Conservation (phyloP, 495 filamentous ascomycete genomes). For the Echria macrotheca region DNA sequence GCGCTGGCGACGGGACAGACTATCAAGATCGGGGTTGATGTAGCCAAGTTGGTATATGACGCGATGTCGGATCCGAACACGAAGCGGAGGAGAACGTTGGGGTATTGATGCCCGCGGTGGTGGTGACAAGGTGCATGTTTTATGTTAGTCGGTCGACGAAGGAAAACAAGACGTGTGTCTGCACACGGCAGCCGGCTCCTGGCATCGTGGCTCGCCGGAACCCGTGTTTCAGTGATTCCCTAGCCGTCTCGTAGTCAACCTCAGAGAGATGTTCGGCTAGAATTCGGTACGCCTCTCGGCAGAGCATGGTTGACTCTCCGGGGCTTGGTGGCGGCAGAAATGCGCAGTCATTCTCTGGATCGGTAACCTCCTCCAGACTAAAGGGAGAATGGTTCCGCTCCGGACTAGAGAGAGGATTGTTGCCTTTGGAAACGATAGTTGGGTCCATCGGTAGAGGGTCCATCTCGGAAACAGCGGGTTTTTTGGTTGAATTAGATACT, state of each 20-base stretch:
- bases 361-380: background rate
- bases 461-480: no score
- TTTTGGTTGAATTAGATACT: no score
- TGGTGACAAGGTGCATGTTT: background rate
- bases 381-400: background rate
- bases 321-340: conserved; percentile 13
- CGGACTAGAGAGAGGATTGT: background rate
- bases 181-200: conserved; percentile 20
- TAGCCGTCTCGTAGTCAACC: conserved; percentile 11
- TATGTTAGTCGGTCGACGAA: conserved; percentile 22
- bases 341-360: conserved; percentile 7
- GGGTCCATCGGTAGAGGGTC: no score
- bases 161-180: conserved; percentile 25
- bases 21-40: conserved; percentile 6
- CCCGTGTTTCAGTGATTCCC: conserved; percentile 19
- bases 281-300: conserved; percentile 22
- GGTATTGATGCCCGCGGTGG: no score
- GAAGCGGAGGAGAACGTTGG: no score
- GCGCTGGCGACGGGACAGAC: conserved; percentile 4
- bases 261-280: conserved; percentile 16
- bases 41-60: conserved; percentile 2
- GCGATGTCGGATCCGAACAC: background rate
- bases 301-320: conserved; percentile 26
- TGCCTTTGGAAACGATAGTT: no score
- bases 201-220: conserved; percentile 19